A percentile compares a stretch with the other conserved stretches of the same genome.
phyloP scores from a whole-genome alignment of 805 yeast species.

The Zygosaccharomyces pseudorouxii region DNA sequence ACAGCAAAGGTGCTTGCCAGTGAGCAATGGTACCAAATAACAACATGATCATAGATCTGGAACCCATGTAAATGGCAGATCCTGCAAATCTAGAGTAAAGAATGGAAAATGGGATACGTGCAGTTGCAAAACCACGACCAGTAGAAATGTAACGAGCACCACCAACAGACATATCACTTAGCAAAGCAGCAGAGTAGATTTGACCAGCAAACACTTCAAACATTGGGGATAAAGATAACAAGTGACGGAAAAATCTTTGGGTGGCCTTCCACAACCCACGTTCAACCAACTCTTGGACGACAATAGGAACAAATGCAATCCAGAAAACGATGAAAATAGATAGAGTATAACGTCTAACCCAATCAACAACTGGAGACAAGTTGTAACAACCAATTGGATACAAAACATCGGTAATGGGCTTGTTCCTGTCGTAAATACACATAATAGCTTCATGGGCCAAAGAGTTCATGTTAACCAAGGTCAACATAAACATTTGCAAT shows the following conservation, averaged over 20 bases:
- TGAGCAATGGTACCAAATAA: conserved; percentile 68
- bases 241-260: conserved; percentile 63
- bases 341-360: conserved; percentile 76
- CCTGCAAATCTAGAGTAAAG: conserved; percentile 75
- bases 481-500: conserved; percentile 64
- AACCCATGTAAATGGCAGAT: conserved; percentile 80
- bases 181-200: conserved; percentile 65
- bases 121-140: conserved; percentile 82
- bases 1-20: conserved; percentile 90
- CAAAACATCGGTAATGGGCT: conserved; percentile 62
- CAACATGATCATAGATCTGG: conserved; percentile 67
- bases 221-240: conserved; percentile 68
- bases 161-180: conserved; percentile 71
- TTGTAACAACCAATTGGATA: conserved; percentile 72
- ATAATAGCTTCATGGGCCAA: conserved; percentile 66
- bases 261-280: conserved; percentile 75
- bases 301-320: conserved; percentile 73
- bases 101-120: conserved; percentile 70
- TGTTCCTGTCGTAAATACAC: conserved; percentile 60
- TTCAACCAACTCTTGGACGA: conserved; percentile 75
- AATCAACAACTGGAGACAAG: conserved; percentile 66
- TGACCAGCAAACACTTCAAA: conserved; percentile 82
- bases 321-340: conserved; percentile 80
- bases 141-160: conserved; percentile 86
- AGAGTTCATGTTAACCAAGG: conserved; percentile 66